Conservation (phyloP, 345 rosid genomes). For the Excoecaria cochinchinensis region DNA sequence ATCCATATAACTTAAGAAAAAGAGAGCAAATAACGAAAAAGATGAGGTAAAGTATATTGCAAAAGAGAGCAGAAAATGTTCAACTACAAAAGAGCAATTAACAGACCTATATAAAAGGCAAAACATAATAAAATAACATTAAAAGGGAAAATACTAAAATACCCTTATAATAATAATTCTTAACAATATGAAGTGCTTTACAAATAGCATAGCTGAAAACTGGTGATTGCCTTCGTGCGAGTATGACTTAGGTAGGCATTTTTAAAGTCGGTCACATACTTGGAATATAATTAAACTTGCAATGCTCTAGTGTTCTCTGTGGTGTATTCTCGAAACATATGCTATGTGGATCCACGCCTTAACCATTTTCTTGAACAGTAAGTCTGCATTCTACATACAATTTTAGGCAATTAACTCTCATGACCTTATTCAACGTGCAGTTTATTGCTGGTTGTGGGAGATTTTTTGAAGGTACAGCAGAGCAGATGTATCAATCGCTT, state of each 20-base stretch:
- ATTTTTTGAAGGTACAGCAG: slow-evolving; percentile 93
- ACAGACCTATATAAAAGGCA: too few species aligned
- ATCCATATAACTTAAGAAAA: too few species aligned
- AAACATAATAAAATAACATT: too few species aligned
- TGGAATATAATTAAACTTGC: neutral
- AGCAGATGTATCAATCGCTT: slow-evolving; percentile 89
- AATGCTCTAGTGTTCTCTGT: neutral
- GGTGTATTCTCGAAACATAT: too few species aligned
- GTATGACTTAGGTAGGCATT: neutral
- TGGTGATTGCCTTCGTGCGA: neutral
- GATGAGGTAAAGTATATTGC: too few species aligned
- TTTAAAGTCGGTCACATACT: neutral
- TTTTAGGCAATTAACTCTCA: neutral
- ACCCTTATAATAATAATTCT: too few species aligned
- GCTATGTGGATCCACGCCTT: too few species aligned
- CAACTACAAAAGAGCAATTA: too few species aligned
- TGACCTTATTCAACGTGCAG: slow-evolving; percentile 34
- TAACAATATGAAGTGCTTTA: neutral
- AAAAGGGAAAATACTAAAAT: too few species aligned
- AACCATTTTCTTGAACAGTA: neutral
- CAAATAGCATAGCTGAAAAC: neutral
- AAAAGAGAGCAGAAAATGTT: too few species aligned
- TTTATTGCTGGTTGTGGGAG: slow-evolving; percentile 90
- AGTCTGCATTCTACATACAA: neutral
- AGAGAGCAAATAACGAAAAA: too few species aligned